Percentiles rank a stretch among this genome's conserved stretches.
Evolutionary conservation across 2,329 filamentous ascomycete genomes (phyloP).

Genomic region (Epichloe aotearoae): DNA sequence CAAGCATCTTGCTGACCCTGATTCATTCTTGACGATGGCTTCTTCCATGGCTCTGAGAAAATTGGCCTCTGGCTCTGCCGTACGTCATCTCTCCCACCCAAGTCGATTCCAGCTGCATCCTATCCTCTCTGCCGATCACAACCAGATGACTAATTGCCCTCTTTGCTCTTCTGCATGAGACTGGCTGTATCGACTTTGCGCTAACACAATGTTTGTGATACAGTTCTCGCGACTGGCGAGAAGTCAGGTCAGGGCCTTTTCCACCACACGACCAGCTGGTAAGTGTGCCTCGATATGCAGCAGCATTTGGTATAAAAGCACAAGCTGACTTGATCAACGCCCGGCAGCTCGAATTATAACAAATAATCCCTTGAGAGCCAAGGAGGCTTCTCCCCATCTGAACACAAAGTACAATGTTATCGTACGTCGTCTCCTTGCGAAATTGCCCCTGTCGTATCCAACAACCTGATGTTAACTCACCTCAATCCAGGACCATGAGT

Average conservation of each 20-base stretch:
- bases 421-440: conserved; percentile 36
- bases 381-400: conserved; percentile 80
- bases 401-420: conserved; percentile 90
- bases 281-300: conserved; percentile 20
- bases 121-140: background rate
- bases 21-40: conserved; percentile 34
- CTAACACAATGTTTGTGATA: background rate
- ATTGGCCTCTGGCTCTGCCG: conserved; percentile 41
- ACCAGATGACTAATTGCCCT: background rate
- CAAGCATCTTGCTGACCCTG: conserved; percentile 20
- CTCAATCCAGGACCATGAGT: conserved; percentile 71
- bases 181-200: background rate
- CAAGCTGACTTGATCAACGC: background rate
- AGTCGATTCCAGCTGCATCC: background rate
- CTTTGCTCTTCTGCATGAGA: background rate
- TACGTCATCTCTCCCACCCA: conserved; percentile 24
- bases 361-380: conserved; percentile 75
- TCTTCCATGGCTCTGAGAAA: conserved; percentile 44
- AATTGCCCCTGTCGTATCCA: background rate
- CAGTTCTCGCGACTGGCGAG: conserved; percentile 52
- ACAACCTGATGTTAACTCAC: background rate
- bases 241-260: conserved; percentile 65
- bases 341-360: conserved; percentile 66
- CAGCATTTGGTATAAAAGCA: background rate
- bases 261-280: conserved; percentile 71